These are phyloP conservation scores for Camellia granthamiana DNA, from an alignment of 148 eudicot genomes.

Conservation along the genomic window DNA sequence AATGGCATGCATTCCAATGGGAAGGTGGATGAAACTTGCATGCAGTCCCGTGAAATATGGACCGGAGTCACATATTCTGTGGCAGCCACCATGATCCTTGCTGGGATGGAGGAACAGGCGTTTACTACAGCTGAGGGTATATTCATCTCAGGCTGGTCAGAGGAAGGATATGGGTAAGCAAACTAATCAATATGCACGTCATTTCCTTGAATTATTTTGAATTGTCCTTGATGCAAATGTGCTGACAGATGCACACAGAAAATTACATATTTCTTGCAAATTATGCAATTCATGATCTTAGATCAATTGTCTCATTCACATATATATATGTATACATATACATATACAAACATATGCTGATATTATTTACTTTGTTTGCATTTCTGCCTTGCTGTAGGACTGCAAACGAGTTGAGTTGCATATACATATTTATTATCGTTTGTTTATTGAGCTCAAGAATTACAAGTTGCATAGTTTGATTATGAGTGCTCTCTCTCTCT, in stretches of 20 bases:
- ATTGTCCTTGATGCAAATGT: neutral
- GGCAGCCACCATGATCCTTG: slow-evolving; percentile 91
- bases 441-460: no score
- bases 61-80: slow-evolving; percentile 87
- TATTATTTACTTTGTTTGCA: neutral
- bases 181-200: neutral
- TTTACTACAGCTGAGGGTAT: slow-evolving; percentile 93
- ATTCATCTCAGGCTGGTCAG: slow-evolving; percentile 94
- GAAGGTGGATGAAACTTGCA: slow-evolving; percentile 93
- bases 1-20: slow-evolving; percentile 96
- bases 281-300: neutral
- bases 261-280: neutral
- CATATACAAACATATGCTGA: neutral
- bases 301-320: neutral
- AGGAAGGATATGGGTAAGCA: slow-evolving; percentile 91
- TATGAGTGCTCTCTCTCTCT: neutral
- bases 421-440: no score
- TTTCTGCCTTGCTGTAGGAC: no score
- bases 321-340: neutral
- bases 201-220: neutral
- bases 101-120: slow-evolving; percentile 92
- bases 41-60: slow-evolving; percentile 99
- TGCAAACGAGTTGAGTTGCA: no score
- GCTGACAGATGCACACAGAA: slow-evolving; percentile 1
- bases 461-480: no score